Conservation (phyloP, 345 rosid species). For the Lepidium sativum region DNA sequence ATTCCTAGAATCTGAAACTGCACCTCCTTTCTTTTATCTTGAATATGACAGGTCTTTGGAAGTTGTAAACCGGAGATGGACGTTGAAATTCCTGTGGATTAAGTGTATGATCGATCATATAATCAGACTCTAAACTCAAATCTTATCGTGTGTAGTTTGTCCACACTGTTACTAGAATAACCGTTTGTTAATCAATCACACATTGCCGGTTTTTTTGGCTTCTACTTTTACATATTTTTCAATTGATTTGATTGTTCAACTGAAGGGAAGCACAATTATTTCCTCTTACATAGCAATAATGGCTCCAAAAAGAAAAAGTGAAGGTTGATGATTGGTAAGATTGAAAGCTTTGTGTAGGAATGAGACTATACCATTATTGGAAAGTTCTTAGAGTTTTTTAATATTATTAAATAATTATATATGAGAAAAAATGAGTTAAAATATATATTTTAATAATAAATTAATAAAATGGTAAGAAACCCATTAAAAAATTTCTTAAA, state of each 20-base stretch:
- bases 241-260: neutral
- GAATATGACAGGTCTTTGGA: constrained; percentile 48
- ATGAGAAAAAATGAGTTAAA: no score
- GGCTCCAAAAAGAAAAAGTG: no score
- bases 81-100: constrained; percentile 78
- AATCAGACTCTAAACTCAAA: neutral
- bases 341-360: no score
- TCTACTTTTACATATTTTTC: neutral
- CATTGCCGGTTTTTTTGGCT: neutral
- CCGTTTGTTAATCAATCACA: neutral
- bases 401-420: no score
- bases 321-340: no score
- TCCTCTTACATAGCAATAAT: neutral
- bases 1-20: neutral
- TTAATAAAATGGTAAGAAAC: no score
- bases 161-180: constrained; percentile 3
- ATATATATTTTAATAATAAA: no score
- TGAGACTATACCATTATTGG: no score
- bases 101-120: constrained; percentile 5
- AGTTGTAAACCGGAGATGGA: constrained; percentile 55
- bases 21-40: neutral
- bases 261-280: neutral
- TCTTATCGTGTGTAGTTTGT: constrained; percentile 1
- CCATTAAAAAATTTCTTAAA: no score
- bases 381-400: no score